Conservation (phyloP, 768 basidiomycete genomes). For the Psilocybe azurescens region DNA sequence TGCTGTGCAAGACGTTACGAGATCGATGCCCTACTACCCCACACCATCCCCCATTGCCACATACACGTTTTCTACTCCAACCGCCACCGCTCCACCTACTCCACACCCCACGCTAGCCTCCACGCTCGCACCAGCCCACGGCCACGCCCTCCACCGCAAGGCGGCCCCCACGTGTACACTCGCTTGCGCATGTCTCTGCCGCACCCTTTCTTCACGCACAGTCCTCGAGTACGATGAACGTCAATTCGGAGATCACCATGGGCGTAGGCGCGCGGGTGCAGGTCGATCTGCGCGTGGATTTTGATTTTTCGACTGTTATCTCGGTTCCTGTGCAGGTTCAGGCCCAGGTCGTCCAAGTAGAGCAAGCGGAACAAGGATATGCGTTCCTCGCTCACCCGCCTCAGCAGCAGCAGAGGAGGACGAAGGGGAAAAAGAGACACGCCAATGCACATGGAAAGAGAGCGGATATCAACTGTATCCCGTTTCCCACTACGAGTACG, state of each 20-base stretch:
- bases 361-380: not conserved
- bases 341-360: not conserved
- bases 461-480: conserved; percentile 9
- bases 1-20: not conserved
- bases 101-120: no score
- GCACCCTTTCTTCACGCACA: conserved; percentile 13
- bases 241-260: conserved; percentile 4
- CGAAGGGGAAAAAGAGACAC: conserved; percentile 9
- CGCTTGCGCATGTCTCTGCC: conserved; percentile 21
- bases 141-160: conserved; percentile 12
- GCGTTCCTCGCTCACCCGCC: not conserved
- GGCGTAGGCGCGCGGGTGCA: conserved; percentile 5
- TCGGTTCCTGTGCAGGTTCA: conserved; percentile 14
- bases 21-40: conserved; percentile 15
- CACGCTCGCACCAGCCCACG: not conserved
- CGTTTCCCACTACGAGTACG: conserved; percentile 1
- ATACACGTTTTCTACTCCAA: not conserved
- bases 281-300: conserved; percentile 7
- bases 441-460: not conserved
- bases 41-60: not conserved
- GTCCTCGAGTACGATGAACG: conserved; percentile 5
- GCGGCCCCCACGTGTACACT: conserved; percentile 19
- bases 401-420: conserved; percentile 4
- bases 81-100: not conserved
- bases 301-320: conserved; percentile 14